These are phyloP conservation scores for Paramecium pentaurelia DNA, from an alignment of 73 alveolate species.

Conservation along the genomic window DNA sequence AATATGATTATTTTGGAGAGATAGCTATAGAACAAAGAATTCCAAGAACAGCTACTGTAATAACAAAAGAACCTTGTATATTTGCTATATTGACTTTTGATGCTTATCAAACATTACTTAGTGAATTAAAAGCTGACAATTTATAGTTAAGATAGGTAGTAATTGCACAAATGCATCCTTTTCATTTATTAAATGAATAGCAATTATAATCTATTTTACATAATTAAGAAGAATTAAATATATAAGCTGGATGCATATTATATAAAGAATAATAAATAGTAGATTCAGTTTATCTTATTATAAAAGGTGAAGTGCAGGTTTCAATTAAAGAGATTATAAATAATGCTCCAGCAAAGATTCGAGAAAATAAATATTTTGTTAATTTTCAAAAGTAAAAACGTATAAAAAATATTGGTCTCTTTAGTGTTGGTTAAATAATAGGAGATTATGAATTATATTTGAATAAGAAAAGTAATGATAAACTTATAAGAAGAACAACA, in stretches of 20 bases:
- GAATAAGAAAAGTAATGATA: not conserved
- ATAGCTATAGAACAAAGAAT: not conserved
- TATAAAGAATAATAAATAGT: not conserved
- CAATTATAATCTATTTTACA: not conserved
- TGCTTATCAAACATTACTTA: not conserved
- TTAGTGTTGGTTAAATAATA: not conserved
- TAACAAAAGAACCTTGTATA: not conserved
- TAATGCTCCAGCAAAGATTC: not conserved
- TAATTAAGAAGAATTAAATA: not conserved
- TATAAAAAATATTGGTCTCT: not conserved
- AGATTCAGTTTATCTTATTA: not conserved
- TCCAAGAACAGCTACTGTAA: slow-evolving; percentile 21
- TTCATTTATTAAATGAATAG: not conserved
- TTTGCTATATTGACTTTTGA: slow-evolving; percentile 3
- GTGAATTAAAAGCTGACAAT: not conserved
- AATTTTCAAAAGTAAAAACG: not conserved
- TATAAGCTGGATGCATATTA: not conserved
- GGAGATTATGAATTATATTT: slow-evolving; percentile 23
- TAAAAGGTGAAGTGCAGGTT: not conserved
- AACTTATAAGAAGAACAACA: not conserved
- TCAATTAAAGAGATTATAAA: not conserved
- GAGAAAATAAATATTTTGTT: not conserved
- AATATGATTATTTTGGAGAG: slow-evolving; percentile 36
- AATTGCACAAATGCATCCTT: not conserved
- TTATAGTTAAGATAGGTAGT: not conserved